phyloP scores from a whole-genome alignment of 1,284 basidiomycete genomes.

The Takashimella tepidaria region DNA sequence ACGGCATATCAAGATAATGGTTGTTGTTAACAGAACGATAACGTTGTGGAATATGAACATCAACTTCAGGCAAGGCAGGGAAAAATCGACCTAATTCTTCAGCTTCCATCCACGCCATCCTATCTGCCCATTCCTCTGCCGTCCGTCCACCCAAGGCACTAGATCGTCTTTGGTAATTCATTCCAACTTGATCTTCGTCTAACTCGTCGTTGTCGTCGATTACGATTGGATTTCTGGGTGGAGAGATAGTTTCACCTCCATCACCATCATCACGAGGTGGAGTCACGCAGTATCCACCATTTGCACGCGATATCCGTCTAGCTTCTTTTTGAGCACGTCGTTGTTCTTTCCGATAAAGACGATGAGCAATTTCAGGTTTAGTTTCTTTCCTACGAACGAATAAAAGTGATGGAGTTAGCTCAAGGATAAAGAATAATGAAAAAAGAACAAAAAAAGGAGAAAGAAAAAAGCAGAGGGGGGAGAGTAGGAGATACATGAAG shows the following conservation, averaged over 20 bases:
- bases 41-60: slow-evolving; percentile 8
- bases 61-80: background rate
- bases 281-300: slow-evolving; percentile 22
- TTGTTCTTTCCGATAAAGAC: slow-evolving; percentile 30
- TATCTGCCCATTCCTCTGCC: slow-evolving; percentile 20
- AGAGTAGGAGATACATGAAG: slow-evolving; percentile 2
- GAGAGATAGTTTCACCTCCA: slow-evolving; percentile 22
- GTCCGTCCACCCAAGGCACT: background rate
- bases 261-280: slow-evolving; percentile 10
- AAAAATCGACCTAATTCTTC: background rate
- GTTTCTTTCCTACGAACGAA: slow-evolving; percentile 38
- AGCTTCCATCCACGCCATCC: slow-evolving; percentile 19
- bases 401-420: background rate
- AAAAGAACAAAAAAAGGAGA: background rate
- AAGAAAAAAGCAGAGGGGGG: background rate
- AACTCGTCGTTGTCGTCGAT: background rate
- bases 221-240: slow-evolving; percentile 14
- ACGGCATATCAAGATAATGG: no score
- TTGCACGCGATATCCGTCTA: slow-evolving; percentile 30
- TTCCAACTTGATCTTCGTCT: slow-evolving; percentile 7
- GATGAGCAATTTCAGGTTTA: slow-evolving; percentile 22
- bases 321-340: slow-evolving; percentile 11
- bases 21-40: background rate
- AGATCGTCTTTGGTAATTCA: slow-evolving; percentile 4
- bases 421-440: background rate